A percentile compares a stretch with the other conserved stretches of the same genome.
Conservation (phyloP, 495 filamentous ascomycete genomes). For the Penicillium roqueforti region DNA sequence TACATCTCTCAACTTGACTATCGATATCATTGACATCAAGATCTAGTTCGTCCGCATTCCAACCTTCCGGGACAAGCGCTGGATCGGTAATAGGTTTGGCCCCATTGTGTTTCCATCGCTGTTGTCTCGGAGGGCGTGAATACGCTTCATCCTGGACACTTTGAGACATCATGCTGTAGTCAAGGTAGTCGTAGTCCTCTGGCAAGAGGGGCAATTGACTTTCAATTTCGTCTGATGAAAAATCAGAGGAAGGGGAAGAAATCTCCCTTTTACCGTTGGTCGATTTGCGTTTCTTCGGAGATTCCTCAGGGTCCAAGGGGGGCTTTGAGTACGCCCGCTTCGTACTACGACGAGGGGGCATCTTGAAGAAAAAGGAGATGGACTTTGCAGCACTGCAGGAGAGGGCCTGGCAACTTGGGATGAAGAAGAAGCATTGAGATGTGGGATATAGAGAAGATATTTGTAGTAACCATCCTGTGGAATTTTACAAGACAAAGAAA, state of each 20-base stretch:
- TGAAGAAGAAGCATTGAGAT: background rate
- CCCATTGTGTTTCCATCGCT: background rate
- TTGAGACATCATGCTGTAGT: background rate
- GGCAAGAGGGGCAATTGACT: background rate
- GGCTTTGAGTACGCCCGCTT: background rate
- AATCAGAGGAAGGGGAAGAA: background rate
- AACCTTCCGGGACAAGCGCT: background rate
- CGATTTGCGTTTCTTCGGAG: background rate
- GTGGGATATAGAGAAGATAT: background rate
- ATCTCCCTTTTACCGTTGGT: background rate
- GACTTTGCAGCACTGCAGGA: background rate
- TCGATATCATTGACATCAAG: slow-evolving; percentile 5
- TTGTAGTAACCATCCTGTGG: background rate
- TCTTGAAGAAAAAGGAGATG: background rate
- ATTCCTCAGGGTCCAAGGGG: background rate
- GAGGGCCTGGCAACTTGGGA: background rate
- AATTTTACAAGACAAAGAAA: background rate
- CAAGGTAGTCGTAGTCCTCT: background rate
- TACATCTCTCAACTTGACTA: slow-evolving; percentile 4
- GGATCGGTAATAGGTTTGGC: background rate
- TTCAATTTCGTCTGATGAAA: background rate
- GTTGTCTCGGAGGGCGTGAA: background rate
- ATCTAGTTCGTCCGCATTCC: slow-evolving; percentile 3
- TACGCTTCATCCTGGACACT: background rate
- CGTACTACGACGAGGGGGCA: background rate